Evolutionary conservation across 1,284 basidiomycete species (phyloP), one percentile per base, ranked within the genome.

Genomic region (Fomitopsis palustris): DNA sequence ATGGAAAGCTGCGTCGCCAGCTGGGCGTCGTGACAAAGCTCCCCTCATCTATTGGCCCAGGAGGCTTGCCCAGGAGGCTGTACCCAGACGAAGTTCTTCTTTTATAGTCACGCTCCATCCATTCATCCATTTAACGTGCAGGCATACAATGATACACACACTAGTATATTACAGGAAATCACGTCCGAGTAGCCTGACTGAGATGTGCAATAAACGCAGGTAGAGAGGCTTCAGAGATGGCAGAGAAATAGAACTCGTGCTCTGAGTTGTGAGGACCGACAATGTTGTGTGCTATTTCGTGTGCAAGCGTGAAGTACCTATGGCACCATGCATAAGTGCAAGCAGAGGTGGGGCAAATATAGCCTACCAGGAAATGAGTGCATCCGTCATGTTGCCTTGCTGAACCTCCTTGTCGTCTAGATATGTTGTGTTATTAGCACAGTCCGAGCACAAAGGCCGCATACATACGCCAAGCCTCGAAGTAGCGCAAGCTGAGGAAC

Each of bases 181-280:
- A 42, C 12, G 54, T 47, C 29, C 37, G 35, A 19, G 35, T 53
- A 10, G 63, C n/a, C n/a, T n/a, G n/a, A n/a, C n/a, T 55, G 12
- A 68, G 59, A 6, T 63, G 55, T 45, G 56, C 61, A 37, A 60
- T 62, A 43, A 68, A 62, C 4, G 51, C 38, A 16, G 65, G 64
- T 0, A 68, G 58, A 43, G 62, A 65, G n/a, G 53, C 59, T 39
- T 97, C 93, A 61, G 92, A 91, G 21, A 98, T 92, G 6, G 90
- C 87, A 33, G 93, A 93, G 69, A 97, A 96, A 73, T 95, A 97
- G 73, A 96, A 98, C 66, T 95, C 93, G 69, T 96, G 94, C 70
- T 92, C 90, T 4, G 90, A 88, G 66, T 92, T 91, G 66, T 92
- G 90, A 0, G 83, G 81, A 53, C 86, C 79, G 17, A 93, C 89